Conservation (phyloP, 2,329 filamentous ascomycete genomes). For the Hymenoscyphus occultus region DNA sequence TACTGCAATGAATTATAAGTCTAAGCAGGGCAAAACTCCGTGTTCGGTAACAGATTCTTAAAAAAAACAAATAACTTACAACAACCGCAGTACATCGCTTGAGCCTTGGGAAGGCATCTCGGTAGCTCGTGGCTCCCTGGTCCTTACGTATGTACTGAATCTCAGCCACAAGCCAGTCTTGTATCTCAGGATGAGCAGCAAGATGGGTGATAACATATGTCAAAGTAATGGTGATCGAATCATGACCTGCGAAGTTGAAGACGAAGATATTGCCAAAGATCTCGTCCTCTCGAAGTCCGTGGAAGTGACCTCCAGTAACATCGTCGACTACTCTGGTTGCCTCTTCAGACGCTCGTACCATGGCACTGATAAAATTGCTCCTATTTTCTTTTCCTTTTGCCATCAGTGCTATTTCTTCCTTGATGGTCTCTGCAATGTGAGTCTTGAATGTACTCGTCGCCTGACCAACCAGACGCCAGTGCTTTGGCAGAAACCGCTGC, state of each 20-base stretch:
- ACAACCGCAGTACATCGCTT: slow-evolving; percentile 8
- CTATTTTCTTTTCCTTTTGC: background rate
- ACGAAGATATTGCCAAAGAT: slow-evolving; percentile 67
- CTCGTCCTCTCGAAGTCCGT: slow-evolving; percentile 4
- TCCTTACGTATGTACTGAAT: slow-evolving; percentile 37
- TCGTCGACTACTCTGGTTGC: background rate
- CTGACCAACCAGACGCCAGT: background rate
- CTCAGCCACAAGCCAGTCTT: slow-evolving; percentile 63
- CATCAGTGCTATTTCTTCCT: slow-evolving; percentile 1
- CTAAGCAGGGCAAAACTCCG: too few relatives aligned
- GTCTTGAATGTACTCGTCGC: slow-evolving; percentile 9
- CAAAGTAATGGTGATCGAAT: slow-evolving; percentile 70
- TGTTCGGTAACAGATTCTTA: too few relatives aligned
- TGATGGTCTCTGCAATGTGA: background rate
- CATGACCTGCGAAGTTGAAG: slow-evolving; percentile 68
- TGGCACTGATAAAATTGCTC: background rate
- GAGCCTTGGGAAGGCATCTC: slow-evolving; percentile 6
- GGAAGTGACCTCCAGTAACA: background rate
- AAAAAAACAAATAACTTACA: background rate
- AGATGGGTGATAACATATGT: slow-evolving; percentile 67
- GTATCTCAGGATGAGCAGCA: slow-evolving; percentile 60
- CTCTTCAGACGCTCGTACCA: slow-evolving; percentile 3
- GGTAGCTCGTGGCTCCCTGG: background rate
- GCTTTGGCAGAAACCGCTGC: background rate
- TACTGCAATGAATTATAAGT: background rate